Evolutionary conservation across 768 basidiomycete species (phyloP).

Genomic region (Filobasidium floriforme): DNA sequence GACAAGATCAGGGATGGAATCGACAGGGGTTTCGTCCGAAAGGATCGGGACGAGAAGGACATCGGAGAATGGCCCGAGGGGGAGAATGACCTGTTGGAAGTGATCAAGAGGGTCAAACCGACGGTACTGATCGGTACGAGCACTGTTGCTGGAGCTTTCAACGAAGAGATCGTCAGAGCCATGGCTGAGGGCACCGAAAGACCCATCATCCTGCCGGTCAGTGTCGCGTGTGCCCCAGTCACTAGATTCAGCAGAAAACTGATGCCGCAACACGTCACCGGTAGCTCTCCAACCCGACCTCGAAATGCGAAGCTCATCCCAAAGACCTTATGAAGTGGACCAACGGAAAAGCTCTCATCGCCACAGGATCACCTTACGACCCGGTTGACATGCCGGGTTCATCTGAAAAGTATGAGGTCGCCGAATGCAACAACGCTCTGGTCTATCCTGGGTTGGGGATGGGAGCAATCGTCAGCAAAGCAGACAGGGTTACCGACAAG

Average conservation of each 20-base stretch:
- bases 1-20: slow-evolving; percentile 47
- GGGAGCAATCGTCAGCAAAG: slow-evolving; percentile 61
- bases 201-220: slow-evolving; percentile 67
- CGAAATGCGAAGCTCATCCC: slow-evolving; percentile 55
- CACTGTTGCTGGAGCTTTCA: slow-evolving; percentile 62
- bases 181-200: slow-evolving; percentile 60
- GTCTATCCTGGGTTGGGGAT: slow-evolving; percentile 75
- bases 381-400: slow-evolving; percentile 57
- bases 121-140: slow-evolving; percentile 80
- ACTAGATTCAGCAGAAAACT: not conserved
- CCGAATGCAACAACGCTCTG: slow-evolving; percentile 48
- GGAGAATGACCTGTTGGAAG: slow-evolving; percentile 53
- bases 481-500: slow-evolving; percentile 62
- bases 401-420: slow-evolving; percentile 54
- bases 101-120: slow-evolving; percentile 65
- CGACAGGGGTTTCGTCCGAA: slow-evolving; percentile 53
- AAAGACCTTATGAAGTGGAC: slow-evolving; percentile 70
- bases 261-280: not conserved
- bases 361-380: slow-evolving; percentile 77
- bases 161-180: slow-evolving; percentile 42
- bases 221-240: slow-evolving; percentile 3
- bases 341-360: slow-evolving; percentile 66
- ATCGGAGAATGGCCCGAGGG: slow-evolving; percentile 44
- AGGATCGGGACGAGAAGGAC: slow-evolving; percentile 52
- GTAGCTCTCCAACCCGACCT: slow-evolving; percentile 66